phyloP scores from a whole-genome alignment of 2,329 filamentous ascomycete genomes.

The Clarireedia monteithiana region DNA sequence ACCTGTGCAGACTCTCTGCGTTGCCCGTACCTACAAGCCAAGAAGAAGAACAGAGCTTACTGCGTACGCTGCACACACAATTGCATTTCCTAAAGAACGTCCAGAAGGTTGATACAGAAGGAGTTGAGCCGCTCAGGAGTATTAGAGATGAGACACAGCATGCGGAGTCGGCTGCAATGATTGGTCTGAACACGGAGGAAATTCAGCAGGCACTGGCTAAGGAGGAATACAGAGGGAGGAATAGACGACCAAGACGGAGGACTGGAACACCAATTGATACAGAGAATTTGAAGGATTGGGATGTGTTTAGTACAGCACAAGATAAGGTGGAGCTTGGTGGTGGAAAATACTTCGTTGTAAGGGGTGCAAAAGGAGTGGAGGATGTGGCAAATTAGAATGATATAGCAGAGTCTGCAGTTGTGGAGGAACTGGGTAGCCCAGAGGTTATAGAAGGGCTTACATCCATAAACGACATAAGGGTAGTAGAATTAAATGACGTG shows the following conservation, averaged over 20 bases:
- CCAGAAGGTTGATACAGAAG: conserved; percentile 67
- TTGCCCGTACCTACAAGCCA: conserved; percentile 61
- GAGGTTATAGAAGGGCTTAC: too few relatives aligned
- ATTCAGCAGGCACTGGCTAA: conserved; percentile 43
- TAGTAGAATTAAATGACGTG: too few relatives aligned
- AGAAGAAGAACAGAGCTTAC: conserved; percentile 61
- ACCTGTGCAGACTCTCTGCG: conserved; percentile 83
- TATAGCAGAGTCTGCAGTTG: background rate
- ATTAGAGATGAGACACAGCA: conserved; percentile 71
- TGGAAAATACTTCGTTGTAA: conserved; percentile 31
- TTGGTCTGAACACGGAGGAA: conserved; percentile 41
- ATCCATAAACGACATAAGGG: too few relatives aligned
- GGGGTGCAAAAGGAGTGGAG: conserved; percentile 20
- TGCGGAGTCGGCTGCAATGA: conserved; percentile 46
- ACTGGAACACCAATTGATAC: conserved; percentile 13
- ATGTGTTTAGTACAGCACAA: conserved; percentile 25
- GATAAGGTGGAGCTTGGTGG: conserved; percentile 24
- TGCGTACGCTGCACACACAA: conserved; percentile 69
- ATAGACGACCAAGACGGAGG: conserved; percentile 24
- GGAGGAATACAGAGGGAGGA: conserved; percentile 52
- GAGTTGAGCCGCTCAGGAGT: conserved; percentile 64
- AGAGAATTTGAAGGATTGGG: conserved; percentile 24
- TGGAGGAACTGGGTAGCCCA: too few relatives aligned
- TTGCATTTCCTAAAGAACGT: conserved; percentile 86
- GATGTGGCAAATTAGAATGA: background rate